phyloP scores from a whole-genome alignment of 495 filamentous ascomycete genomes.

The Neurospora sp. region DNA sequence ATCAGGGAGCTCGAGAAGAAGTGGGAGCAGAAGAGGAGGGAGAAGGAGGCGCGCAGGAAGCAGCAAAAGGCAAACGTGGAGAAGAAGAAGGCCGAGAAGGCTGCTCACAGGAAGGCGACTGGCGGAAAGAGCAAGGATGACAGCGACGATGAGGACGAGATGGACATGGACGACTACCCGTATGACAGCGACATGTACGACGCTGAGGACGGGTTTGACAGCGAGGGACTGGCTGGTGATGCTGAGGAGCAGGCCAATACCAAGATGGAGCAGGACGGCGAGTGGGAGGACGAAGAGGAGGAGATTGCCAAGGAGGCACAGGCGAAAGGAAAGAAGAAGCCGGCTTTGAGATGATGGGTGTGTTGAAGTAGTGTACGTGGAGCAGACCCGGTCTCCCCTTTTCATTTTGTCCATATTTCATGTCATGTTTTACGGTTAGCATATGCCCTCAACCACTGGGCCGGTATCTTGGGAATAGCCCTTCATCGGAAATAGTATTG shows the following conservation, averaged over 20 bases:
- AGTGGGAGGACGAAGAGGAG: slow-evolving; percentile 44
- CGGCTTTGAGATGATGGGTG: not conserved
- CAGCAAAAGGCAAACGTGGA: slow-evolving; percentile 81
- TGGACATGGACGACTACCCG: slow-evolving; percentile 44
- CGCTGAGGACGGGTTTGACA: slow-evolving; percentile 44
- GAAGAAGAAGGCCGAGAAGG: slow-evolving; percentile 57
- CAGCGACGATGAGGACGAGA: slow-evolving; percentile 51
- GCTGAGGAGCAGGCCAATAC: slow-evolving; percentile 50
- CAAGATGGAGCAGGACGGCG: slow-evolving; percentile 41
- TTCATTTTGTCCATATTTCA: not conserved
- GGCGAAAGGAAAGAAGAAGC: not conserved
- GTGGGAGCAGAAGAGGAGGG: slow-evolving; percentile 67
- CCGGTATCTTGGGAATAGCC: not conserved
- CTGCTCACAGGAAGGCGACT: slow-evolving; percentile 38
- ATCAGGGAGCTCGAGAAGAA: slow-evolving; percentile 63
- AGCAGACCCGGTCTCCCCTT: not conserved
- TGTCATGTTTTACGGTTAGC: not conserved
- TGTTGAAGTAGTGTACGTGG: slow-evolving; percentile 1
- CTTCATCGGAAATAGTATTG: not conserved
- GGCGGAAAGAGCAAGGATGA: slow-evolving; percentile 43
- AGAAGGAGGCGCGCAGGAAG: slow-evolving; percentile 72
- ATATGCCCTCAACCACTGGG: not conserved
- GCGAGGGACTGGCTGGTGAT: slow-evolving; percentile 45
- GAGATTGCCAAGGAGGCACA: slow-evolving; percentile 22
- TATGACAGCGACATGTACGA: slow-evolving; percentile 41